These are phyloP conservation scores for Talaromyces sp. DNA, from an alignment of 2,329 filamentous ascomycete species.

Conservation along the genomic window DNA sequence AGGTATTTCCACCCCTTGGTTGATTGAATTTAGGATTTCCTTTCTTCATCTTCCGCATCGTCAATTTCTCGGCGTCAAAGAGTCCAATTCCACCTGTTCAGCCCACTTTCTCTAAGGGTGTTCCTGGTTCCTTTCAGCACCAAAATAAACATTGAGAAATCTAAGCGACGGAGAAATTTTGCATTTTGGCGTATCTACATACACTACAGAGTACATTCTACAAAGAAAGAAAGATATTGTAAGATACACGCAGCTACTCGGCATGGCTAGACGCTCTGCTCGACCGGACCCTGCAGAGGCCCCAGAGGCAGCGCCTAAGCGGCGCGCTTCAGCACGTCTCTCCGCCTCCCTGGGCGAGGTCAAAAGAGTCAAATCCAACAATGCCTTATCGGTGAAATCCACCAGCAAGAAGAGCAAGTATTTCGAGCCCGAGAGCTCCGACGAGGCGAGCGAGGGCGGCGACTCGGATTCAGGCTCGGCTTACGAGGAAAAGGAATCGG, in stretches of 20 bases:
- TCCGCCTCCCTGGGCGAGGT: constrained; percentile 30
- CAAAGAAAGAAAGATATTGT: neutral
- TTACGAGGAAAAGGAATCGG: constrained; percentile 20
- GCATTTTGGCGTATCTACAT: too few relatives aligned
- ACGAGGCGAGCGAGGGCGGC: constrained; percentile 66
- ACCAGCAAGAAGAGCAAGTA: constrained; percentile 57
- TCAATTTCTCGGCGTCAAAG: too few relatives aligned
- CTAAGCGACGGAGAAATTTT: too few relatives aligned
- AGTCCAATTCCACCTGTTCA: too few relatives aligned
- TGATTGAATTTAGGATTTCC: neutral
- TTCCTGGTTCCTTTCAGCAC: too few relatives aligned
- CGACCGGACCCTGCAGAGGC: constrained; percentile 39
- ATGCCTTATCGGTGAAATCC: constrained; percentile 27
- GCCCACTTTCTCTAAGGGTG: too few relatives aligned
- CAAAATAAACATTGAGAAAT: too few relatives aligned
- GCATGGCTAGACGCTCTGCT: constrained; percentile 43
- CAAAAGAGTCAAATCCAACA: constrained; percentile 37
- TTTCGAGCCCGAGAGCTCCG: constrained; percentile 47
- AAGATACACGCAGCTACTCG: neutral
- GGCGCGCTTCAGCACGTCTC: constrained; percentile 37
- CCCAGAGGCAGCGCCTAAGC: constrained; percentile 36
- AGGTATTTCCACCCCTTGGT: constrained; percentile 4
- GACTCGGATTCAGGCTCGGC: constrained; percentile 69
- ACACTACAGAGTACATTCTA: neutral
- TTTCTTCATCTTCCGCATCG: too few relatives aligned